Conservation (phyloP, 2,329 filamentous ascomycete species). For the Fusarium sp. region DNA sequence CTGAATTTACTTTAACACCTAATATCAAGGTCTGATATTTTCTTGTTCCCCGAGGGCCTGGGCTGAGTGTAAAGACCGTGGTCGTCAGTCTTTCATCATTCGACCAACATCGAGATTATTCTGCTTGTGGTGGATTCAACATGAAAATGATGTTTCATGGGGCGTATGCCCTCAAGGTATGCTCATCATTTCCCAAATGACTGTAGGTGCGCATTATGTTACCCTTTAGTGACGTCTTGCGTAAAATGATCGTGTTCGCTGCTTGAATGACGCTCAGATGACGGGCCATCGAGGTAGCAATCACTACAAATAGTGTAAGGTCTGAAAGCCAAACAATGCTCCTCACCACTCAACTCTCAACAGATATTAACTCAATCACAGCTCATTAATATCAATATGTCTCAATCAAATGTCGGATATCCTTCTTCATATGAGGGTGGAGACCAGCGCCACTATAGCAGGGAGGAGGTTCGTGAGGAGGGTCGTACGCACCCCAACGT, state of each 20-base stretch:
- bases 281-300: background rate
- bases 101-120: background rate
- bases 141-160: background rate
- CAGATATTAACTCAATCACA: background rate
- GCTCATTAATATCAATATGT: background rate
- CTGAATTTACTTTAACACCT: too few species aligned
- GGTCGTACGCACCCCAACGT: constrained; percentile 6
- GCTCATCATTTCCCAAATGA: background rate
- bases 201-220: background rate
- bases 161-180: too few species aligned
- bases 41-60: too few species aligned
- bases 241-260: background rate
- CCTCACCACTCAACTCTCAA: background rate
- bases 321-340: background rate
- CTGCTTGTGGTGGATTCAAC: too few species aligned
- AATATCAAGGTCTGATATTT: too few species aligned
- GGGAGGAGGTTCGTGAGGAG: background rate
- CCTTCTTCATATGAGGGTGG: constrained; percentile 20
- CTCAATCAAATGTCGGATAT: constrained; percentile 24
- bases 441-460: constrained; percentile 25
- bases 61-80: too few species aligned
- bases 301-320: background rate
- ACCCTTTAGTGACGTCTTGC: constrained; percentile 7
- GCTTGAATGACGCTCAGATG: constrained; percentile 27
- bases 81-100: background rate